phyloP scores from a whole-genome alignment of 1,139 yeast species.

The Scheffersomyces parashehatae region DNA sequence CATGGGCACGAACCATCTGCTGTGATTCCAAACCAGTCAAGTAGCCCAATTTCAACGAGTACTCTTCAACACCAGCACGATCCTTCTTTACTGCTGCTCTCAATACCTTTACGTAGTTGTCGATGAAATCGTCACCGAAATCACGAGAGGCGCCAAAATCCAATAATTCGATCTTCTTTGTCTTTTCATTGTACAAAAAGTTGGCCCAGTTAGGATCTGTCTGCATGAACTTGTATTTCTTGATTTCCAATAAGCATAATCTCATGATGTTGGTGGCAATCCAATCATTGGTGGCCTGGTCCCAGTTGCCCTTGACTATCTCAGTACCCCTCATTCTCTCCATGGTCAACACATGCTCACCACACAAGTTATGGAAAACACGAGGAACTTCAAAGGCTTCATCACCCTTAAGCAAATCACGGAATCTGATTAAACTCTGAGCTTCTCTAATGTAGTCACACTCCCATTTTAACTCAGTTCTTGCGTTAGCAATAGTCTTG shows the following conservation, averaged over 20 bases:
- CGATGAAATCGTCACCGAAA: conserved; percentile 65
- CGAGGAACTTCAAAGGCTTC: conserved; percentile 76
- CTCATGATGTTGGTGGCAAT: conserved; percentile 87
- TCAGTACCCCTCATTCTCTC: conserved; percentile 82
- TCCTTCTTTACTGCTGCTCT: conserved; percentile 78
- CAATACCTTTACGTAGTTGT: conserved; percentile 68
- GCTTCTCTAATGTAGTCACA: conserved; percentile 95
- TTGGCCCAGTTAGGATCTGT: conserved; percentile 99
- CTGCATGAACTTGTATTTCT: conserved; percentile 88
- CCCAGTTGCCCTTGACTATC: conserved; percentile 75
- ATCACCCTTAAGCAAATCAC: conserved; percentile 62
- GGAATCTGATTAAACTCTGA: conserved; percentile 68
- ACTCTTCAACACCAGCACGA: conserved; percentile 60
- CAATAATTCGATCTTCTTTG: conserved; percentile 72
- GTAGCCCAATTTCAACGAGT: conserved; percentile 78
- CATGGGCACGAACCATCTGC: conserved; percentile 88
- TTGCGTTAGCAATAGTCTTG: conserved; percentile 88
- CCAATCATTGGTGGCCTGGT: conserved; percentile 73
- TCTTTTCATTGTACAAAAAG: conserved; percentile 72
- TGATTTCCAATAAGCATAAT: conserved; percentile 81
- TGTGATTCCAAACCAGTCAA: conserved; percentile 87
- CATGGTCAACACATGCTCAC: conserved; percentile 87
- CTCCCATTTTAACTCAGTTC: conserved; percentile 95
- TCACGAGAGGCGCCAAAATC: conserved; percentile 97
- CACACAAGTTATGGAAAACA: conserved; percentile 76